phyloP scores from a whole-genome alignment of 2,329 filamentous ascomycete species.

The Penicillium corylophilum region DNA sequence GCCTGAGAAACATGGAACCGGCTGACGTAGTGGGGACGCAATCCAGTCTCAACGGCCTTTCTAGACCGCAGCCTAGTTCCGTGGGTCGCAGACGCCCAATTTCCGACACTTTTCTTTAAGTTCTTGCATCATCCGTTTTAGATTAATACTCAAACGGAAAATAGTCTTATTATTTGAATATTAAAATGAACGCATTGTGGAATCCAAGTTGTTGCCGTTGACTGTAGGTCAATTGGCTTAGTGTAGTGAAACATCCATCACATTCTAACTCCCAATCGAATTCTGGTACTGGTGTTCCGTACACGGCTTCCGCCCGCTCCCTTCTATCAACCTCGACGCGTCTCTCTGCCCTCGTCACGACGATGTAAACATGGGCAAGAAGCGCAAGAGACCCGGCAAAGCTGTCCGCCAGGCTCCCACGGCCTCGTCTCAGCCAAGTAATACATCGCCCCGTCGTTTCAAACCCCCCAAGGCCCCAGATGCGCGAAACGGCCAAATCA shows the following conservation, averaged over 20 bases:
- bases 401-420: slow-evolving; percentile 9
- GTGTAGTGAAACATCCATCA: too few relatives aligned
- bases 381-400: slow-evolving; percentile 44
- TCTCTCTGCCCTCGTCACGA: not conserved
- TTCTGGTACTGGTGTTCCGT: too few relatives aligned
- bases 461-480: slow-evolving; percentile 11
- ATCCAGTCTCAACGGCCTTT: slow-evolving; percentile 15
- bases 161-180: too few relatives aligned
- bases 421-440: slow-evolving; percentile 25
- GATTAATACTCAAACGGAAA: too few relatives aligned
- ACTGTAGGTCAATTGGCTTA: too few relatives aligned
- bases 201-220: too few relatives aligned
- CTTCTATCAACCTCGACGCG: slow-evolving; percentile 5
- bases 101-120: not conserved
- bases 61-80: slow-evolving; percentile 22
- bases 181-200: too few relatives aligned
- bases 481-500: slow-evolving; percentile 14
- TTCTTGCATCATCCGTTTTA: too few relatives aligned
- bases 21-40: slow-evolving; percentile 25
- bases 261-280: too few relatives aligned
- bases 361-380: slow-evolving; percentile 35
- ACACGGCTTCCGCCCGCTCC: not conserved
- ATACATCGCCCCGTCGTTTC: slow-evolving; percentile 22
- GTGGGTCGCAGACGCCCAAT: slow-evolving; percentile 9
- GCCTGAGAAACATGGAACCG: slow-evolving; percentile 10